Conservation (phyloP, 106 monocot genomes). For the Dioscorea dumetorum region DNA sequence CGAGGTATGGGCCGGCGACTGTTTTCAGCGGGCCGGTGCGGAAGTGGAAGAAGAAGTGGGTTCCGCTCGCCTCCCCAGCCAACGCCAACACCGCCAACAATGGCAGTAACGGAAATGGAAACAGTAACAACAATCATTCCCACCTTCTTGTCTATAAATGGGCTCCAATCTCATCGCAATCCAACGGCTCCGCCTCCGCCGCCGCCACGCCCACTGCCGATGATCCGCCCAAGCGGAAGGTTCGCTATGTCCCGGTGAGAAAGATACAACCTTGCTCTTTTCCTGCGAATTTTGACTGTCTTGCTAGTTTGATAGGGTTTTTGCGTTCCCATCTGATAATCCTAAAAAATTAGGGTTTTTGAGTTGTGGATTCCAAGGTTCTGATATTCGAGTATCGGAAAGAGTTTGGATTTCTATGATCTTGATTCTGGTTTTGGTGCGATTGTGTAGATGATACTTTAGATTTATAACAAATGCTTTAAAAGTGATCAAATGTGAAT, state of each 20-base stretch:
- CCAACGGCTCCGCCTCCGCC: slow-evolving; percentile 11
- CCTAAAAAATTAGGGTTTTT: slow-evolving; percentile 2
- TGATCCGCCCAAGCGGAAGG: slow-evolving; percentile 43
- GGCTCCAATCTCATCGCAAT: slow-evolving; percentile 34
- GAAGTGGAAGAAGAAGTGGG: slow-evolving; percentile 94
- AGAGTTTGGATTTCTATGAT: too few species aligned
- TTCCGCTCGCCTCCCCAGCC: slow-evolving; percentile 31
- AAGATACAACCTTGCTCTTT: background rate
- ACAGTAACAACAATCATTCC: slow-evolving; percentile 11
- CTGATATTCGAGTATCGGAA: too few species aligned
- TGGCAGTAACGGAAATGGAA: slow-evolving; percentile 1
- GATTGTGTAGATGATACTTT: too few species aligned
- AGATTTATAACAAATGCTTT: too few species aligned
- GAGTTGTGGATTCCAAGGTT: background rate
- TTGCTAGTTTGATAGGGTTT: background rate
- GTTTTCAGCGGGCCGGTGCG: slow-evolving; percentile 85
- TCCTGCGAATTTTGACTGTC: background rate
- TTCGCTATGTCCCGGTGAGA: slow-evolving; percentile 73
- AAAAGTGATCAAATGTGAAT: too few species aligned
- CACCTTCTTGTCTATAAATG: slow-evolving; percentile 75
- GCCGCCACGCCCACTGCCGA: slow-evolving; percentile 3
- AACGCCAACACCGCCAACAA: slow-evolving; percentile 10
- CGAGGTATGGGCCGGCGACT: slow-evolving; percentile 67
- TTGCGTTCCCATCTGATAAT: background rate
- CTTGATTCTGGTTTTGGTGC: too few species aligned